Base-by-base conservation (phyloP, 2,329 filamentous ascomycete genomes). In the Pyrenophora tritici-repentis region DNA sequence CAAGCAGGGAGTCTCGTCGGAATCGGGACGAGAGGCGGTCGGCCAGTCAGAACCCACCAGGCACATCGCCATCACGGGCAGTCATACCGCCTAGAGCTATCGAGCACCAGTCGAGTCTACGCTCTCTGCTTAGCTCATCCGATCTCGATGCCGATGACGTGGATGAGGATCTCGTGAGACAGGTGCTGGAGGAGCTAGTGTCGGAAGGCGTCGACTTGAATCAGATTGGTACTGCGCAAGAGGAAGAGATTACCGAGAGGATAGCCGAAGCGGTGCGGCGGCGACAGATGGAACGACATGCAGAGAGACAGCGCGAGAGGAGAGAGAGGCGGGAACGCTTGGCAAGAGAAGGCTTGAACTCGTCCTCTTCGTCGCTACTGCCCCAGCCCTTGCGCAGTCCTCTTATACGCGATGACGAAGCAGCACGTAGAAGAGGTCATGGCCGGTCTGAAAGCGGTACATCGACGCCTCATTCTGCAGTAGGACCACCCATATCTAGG, bases 191-290 rank as follows among this genome's bases (percentile, higher is more conserved):
- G 58, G 91, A 96, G 67, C 91, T 93, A 0, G 76, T 97, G 16
- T 75, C 96, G 29, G 90, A 97, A 64, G 92, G 91, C 14, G 85
- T 97, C 39, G 92, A 97, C 68, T 77, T 97, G 47, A 89, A 94
- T 64, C 92, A 92, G 58, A 86, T 97, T 46, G 91, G 93, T 56
- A 81, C 91, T 13, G 84, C 79, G 41, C 89, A 91, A 65, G 91
- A 97, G 68, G 91, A 97, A 65, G 90, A 95, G 66, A 84, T 97
- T 13, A 96, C 90, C 58, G 89, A 93, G 66, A 86, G 89, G 52
- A 96, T 97, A 62, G 92, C 91, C 2, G 90, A 95, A 65, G 91
- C 91, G 2, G 96, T 95, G 67, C 81, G 90, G 50, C 83, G 90
- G 55, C 82, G 90, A 24, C 90, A 95, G 69, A 83, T 81, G 42